A percentile compares a stretch with the other conserved stretches of the same genome.
Evolutionary conservation across 306 rosid species (phyloP).

Genomic region (Glycine latifolia): DNA sequence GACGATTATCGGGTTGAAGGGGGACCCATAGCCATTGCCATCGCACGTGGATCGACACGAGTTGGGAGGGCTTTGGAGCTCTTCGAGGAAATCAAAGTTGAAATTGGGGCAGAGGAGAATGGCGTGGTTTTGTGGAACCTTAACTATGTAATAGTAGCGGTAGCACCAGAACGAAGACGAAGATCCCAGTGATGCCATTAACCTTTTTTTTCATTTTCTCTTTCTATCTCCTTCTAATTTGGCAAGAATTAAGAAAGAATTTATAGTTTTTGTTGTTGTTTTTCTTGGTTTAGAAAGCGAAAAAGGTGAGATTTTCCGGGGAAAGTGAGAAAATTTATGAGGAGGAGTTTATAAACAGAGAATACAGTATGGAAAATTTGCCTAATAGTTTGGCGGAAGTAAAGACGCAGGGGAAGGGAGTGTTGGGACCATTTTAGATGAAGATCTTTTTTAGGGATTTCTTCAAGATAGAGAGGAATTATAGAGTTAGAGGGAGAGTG

Average conservation of each 20-base stretch:
- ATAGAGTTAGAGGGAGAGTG: too few relatives aligned
- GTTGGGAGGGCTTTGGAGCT: constrained; percentile 54
- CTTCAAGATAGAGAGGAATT: too few relatives aligned
- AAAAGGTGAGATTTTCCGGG: not conserved
- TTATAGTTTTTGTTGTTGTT: not conserved
- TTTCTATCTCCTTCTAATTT: not conserved
- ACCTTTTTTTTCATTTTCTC: not conserved
- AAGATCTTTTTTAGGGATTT: too few relatives aligned
- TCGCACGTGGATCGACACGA: constrained; percentile 49
- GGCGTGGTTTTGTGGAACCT: constrained; percentile 51
- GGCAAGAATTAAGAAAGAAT: constrained; percentile 19
- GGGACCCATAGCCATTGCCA: constrained; percentile 51
- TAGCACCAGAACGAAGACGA: constrained; percentile 67
- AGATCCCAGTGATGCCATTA: constrained; percentile 60
- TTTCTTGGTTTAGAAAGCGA: not conserved
- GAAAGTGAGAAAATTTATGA: not conserved
- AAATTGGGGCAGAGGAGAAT: constrained; percentile 60
- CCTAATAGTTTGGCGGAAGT: too few relatives aligned
- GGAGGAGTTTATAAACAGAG: not conserved
- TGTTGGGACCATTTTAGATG: too few relatives aligned
- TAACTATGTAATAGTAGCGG: constrained; percentile 59
- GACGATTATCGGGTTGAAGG: constrained; percentile 69
- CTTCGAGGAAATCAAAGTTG: constrained; percentile 64
- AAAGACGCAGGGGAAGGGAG: too few relatives aligned
- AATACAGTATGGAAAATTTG: too few relatives aligned